Evolutionary conservation across 2,329 filamentous ascomycete genomes (phyloP).

Genomic region (Parascedosporium putredinis): DNA sequence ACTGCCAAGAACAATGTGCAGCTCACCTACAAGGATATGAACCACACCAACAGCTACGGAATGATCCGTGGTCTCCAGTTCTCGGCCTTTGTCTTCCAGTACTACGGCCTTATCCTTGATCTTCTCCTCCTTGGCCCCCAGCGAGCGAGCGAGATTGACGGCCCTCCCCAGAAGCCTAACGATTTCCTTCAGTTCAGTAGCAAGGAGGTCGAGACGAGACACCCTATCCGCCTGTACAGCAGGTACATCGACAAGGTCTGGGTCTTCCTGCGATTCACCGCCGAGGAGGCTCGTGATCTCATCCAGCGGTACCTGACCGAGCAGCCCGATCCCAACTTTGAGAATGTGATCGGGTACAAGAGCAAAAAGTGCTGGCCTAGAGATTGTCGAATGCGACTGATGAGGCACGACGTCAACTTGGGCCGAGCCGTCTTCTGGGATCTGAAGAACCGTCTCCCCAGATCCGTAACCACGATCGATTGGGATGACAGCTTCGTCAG

Average conservation of each 20-base stretch:
- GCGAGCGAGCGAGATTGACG: constrained; percentile 94
- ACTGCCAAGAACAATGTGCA: constrained; percentile 99
- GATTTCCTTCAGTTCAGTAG: constrained; percentile 97
- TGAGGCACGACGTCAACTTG: constrained; percentile 97
- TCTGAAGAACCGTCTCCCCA: constrained; percentile 87
- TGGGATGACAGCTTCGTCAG: constrained; percentile 99
- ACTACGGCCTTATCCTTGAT: constrained; percentile 92
- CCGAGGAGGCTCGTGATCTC: constrained; percentile 87
- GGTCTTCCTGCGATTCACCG: constrained; percentile 90
- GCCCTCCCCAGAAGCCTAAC: constrained; percentile 85
- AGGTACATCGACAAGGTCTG: constrained; percentile 97
- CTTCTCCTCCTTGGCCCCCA: constrained; percentile 84
- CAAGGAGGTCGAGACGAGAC: constrained; percentile 78
- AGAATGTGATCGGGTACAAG: constrained; percentile 97
- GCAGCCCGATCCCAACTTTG: constrained; percentile 96
- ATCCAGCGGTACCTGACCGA: constrained; percentile 98
- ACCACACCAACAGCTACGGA: constrained; percentile 96
- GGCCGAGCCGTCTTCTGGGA: constrained; percentile 98
- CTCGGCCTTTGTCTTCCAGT: constrained; percentile 97
- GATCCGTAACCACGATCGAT: constrained; percentile 93
- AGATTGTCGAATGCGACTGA: constrained; percentile 93
- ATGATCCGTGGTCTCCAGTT: constrained; percentile 98
- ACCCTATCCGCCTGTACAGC: constrained; percentile 95
- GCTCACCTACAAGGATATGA: constrained; percentile 99
- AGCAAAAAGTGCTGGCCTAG: constrained; percentile 99